Evolutionary conservation across 106 monocot genomes (phyloP), one percentile per base, ranked within the genome.

Genomic region (Alisma plantagoaquatica): DNA sequence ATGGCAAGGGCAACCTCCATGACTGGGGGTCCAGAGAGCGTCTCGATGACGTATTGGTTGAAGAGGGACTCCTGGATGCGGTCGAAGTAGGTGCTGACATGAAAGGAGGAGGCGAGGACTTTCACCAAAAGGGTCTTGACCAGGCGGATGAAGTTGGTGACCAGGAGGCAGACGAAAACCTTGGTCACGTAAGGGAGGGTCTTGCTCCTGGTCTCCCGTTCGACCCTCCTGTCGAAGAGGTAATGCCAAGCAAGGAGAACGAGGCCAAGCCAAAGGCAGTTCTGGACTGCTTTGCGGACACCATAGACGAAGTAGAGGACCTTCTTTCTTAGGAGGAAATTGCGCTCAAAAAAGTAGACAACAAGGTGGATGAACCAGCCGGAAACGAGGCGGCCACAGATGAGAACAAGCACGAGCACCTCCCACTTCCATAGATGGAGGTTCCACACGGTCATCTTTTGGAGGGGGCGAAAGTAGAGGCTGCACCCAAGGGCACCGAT

Each of bases 241-340:
- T 23, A 67, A 27, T 73, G 70, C 87, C 93, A 94, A 0, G 77
- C 64, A 23, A 84, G n/a, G 25, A 94, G 65, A 12, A 77, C 83
- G 23, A 80, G 70, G 23, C 80, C 77, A 5, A 94, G 66, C 87
- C 87, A 94, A 45, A 94, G 59, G 54, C 80, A 80, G 33, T 80
- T 88, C 67, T 81, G 83, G 14, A 94, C 83, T 3, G 80, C 77
- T 19, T 42, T 68, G 12, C 73, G 71, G 27, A 94, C 60, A 18
- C 83, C 87, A 29, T 87, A 94, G 28, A 87, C 84, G 52, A 88
- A 94, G 73, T 94, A 94, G 41, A 94, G 80, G 27, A 93, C 69
- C 30, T 68, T 42, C 60, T 86, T 87, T 17, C 77, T 50, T 4
- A 94, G 68, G 10, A 78, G 53, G 57, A 94, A 88, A 53, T 78